Evolutionary conservation across 768 basidiomycete species (phyloP), one percentile per base, ranked within the genome.

Genomic region (Macrolepiota dolichaula): DNA sequence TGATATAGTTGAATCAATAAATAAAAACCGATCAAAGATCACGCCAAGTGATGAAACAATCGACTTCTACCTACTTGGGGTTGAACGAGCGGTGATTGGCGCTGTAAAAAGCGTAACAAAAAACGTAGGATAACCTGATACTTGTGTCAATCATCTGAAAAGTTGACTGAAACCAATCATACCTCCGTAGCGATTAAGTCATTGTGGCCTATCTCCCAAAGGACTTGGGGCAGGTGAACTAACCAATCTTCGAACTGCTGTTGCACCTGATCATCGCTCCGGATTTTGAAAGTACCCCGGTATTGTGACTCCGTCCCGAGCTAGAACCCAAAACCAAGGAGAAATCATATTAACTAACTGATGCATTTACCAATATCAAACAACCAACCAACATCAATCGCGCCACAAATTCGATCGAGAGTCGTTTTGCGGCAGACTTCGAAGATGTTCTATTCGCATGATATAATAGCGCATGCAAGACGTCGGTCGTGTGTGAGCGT

Each of bases 161-260:
- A 47, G 51, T 47, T 6, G 22, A 24, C 40, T 35, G 27, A 38
- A 4, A 58, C 51, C 29, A 36, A 10, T 46, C 78, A 64, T 54
- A 91, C 93, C 81, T 91, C 85, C 0, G 87, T 86, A 3, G 81
- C 74, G 1, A 71, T 65, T 17, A 81, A 69, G 68, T 92, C 83
- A 56, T 72, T 81, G 10, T 72, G 73, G 2, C 89, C 88, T 10
- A 90, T 72, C 71, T 98, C 95, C 96, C 96, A 98, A 3, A 98
- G 76, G 5, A 81, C 80, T 72, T 85, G 88, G 0, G 95, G 93
- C 47, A 97, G 80, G 64, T 89, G 85, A 27, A 81, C 71, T 17
- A 94, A 64, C 94, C 95, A 97, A 22, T 81, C 81, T 54, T 79
- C 74, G 40, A 88, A 72, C 55, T 73, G 77, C 35, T 66, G 61